Percentiles rank a stretch among this genome's conserved stretches.
Evolutionary conservation across 345 rosid genomes (phyloP).

Genomic region (Aurinia saxatilis): DNA sequence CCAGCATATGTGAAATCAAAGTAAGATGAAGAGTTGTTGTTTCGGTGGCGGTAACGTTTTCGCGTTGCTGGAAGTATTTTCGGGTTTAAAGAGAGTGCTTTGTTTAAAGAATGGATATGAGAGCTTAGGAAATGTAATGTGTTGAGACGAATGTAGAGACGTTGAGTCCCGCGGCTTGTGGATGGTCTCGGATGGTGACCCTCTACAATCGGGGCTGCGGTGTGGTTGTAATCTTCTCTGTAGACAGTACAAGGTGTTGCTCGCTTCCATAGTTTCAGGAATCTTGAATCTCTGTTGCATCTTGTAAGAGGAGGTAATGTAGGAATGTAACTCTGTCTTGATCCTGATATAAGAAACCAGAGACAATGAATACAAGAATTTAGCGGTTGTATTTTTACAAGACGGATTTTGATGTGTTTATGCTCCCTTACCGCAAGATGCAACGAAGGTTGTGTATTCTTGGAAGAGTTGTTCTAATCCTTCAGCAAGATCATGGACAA

Average conservation of each 20-base stretch:
- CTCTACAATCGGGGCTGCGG: constrained; percentile 3
- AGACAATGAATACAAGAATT: not conserved
- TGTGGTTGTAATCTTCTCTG: constrained; percentile 26
- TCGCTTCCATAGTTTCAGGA: constrained; percentile 61
- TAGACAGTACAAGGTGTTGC: constrained; percentile 56
- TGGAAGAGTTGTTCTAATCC: constrained; percentile 59
- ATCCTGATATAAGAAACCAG: constrained; percentile 34
- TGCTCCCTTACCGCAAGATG: constrained; percentile 57
- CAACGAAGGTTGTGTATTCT: constrained; percentile 66
- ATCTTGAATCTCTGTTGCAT: constrained; percentile 67
- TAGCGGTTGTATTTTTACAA: not conserved
- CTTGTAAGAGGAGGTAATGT: constrained; percentile 79
- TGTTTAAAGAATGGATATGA: constrained; percentile 75
- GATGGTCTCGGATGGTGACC: constrained; percentile 75
- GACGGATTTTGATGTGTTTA: not conserved
- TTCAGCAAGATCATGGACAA: constrained; percentile 64
- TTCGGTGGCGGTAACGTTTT: constrained; percentile 33
- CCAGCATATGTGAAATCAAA: constrained; percentile 48
- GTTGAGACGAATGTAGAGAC: constrained; percentile 80
- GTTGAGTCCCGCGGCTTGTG: constrained; percentile 90
- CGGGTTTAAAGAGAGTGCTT: constrained; percentile 64
- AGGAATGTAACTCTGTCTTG: constrained; percentile 78
- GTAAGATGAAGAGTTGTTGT: constrained; percentile 37
- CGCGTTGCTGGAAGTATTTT: constrained; percentile 36
- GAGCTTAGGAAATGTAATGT: constrained; percentile 68